These are phyloP conservation scores for Bretschneidera sinensis DNA, from an alignment of 345 rosid species.

Conservation along the genomic window DNA sequence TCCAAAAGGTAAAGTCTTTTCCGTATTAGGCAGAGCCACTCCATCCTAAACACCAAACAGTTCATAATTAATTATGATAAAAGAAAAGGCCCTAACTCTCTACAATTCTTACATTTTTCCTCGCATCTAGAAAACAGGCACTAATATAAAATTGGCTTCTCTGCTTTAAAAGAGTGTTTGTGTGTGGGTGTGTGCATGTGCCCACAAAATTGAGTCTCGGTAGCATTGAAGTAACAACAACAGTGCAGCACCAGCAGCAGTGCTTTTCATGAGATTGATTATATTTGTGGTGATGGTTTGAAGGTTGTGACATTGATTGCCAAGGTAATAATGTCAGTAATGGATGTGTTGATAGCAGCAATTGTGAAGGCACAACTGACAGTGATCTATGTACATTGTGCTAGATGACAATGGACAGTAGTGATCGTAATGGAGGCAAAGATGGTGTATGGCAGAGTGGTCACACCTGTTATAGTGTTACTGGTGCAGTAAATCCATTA, in stretches of 20 bases:
- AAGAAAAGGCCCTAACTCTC: neutral
- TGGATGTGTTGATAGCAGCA: too few relatives aligned
- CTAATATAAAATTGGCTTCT: neutral
- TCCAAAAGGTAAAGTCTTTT: constrained; percentile 87
- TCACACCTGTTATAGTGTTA: neutral
- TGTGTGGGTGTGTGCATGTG: neutral
- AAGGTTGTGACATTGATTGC: neutral
- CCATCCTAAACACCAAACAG: constrained; percentile 65
- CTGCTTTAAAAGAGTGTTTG: neutral
- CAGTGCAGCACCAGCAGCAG: neutral
- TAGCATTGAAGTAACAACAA: too few relatives aligned
- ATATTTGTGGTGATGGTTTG: neutral
- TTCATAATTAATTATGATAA: neutral
- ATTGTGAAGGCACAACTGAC: too few relatives aligned
- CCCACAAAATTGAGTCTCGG: too few relatives aligned
- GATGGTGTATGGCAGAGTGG: neutral
- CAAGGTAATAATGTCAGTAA: too few relatives aligned
- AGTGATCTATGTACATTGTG: too few relatives aligned
- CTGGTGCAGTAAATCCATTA: neutral
- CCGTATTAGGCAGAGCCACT: constrained; percentile 85
- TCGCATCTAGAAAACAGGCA: neutral
- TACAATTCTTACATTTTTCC: neutral
- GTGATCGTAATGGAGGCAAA: neutral
- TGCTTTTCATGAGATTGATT: neutral
- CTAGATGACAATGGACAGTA: too few relatives aligned